These are phyloP conservation scores for Fusarium falciforme DNA, from an alignment of 2,329 filamentous ascomycete species.

Conservation along the genomic window DNA sequence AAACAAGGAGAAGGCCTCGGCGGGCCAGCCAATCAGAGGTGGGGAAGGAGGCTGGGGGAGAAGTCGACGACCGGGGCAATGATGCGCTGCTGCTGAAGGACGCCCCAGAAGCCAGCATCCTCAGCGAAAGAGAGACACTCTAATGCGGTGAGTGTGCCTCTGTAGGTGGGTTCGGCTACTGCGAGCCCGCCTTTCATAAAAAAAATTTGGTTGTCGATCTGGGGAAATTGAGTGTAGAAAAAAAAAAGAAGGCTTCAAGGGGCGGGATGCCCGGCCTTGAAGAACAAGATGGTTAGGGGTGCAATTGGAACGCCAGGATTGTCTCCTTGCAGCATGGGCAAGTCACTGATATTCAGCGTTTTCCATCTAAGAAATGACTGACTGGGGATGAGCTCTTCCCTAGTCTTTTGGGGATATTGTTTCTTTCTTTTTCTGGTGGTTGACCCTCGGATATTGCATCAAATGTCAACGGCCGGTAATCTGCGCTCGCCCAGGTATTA, in stretches of 20 bases:
- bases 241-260: not conserved
- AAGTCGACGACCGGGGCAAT: constrained; percentile 12
- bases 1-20: constrained; percentile 30
- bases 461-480: constrained; percentile 33
- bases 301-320: not conserved
- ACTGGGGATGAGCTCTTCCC: not conserved
- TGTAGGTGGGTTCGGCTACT: not conserved
- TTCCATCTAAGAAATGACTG: not conserved
- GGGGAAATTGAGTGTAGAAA: not conserved
- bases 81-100: constrained; percentile 1
- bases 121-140: constrained; percentile 9
- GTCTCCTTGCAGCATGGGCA: not conserved
- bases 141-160: not conserved
- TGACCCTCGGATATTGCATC: constrained; percentile 2
- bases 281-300: constrained; percentile 8
- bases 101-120: constrained; percentile 41
- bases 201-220: not conserved
- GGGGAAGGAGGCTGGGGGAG: constrained; percentile 19
- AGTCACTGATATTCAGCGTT: not conserved
- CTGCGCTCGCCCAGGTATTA: constrained; percentile 35
- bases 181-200: constrained; percentile 17
- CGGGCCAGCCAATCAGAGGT: not conserved
- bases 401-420: not conserved
- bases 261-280: not conserved
- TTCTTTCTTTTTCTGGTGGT: constrained; percentile 7